Conservation (phyloP, 805 yeast genomes). For the Tanozyma kutaoensis region DNA sequence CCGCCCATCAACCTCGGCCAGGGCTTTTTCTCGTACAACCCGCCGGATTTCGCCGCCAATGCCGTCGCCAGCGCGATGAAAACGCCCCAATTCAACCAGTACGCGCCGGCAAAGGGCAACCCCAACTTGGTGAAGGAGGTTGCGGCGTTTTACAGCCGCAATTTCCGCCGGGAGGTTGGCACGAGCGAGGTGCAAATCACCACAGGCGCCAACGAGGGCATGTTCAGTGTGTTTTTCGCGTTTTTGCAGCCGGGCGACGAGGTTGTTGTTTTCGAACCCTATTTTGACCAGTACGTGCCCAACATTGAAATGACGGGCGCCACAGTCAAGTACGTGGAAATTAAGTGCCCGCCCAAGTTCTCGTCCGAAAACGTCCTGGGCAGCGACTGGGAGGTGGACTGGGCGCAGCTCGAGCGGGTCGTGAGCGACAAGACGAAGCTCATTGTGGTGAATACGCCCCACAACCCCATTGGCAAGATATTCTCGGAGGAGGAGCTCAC, state of each 20-base stretch:
- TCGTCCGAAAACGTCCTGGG: constrained; percentile 54
- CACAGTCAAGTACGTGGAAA: constrained; percentile 72
- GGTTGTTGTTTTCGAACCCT: constrained; percentile 92
- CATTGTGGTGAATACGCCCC: constrained; percentile 86
- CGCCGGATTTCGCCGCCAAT: constrained; percentile 82
- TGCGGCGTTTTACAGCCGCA: constrained; percentile 57
- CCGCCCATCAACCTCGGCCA: constrained; percentile 87
- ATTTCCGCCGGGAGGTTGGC: constrained; percentile 43
- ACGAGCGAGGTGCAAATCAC: constrained; percentile 64
- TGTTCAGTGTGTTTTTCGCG: constrained; percentile 74
- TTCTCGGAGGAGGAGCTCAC: constrained; percentile 64
- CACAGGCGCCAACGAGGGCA: constrained; percentile 97
- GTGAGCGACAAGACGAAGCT: constrained; percentile 70
- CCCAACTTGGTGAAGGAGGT: constrained; percentile 61
- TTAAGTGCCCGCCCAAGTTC: constrained; percentile 72
- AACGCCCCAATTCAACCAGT: constrained; percentile 72
- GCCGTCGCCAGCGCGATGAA: constrained; percentile 72
- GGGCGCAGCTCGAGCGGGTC: constrained; percentile 59
- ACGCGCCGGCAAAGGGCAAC: constrained; percentile 84
- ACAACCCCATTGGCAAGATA: constrained; percentile 91
- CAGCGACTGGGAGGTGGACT: constrained; percentile 78
- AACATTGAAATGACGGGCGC: constrained; percentile 93
- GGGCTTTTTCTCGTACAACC: constrained; percentile 93
- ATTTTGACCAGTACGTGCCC: constrained; percentile 92
- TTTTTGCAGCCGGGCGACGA: constrained; percentile 83